Base-by-base conservation (phyloP, 2,329 filamentous ascomycete genomes). In the Pseudogymnoascus sp. region DNA sequence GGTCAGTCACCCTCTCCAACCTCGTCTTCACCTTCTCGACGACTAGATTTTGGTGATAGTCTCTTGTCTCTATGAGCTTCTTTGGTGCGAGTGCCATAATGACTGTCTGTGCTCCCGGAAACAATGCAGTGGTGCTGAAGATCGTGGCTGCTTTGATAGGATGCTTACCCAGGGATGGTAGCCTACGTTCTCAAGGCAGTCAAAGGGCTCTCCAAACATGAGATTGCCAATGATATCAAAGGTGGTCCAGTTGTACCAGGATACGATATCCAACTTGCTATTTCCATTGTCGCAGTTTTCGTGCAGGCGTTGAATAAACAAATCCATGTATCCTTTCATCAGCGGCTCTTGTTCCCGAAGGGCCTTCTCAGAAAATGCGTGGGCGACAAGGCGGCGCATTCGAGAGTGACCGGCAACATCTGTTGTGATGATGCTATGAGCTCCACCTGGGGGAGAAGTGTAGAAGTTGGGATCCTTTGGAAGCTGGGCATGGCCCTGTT, bases 181-280 rank as follows among this genome's bases (percentile, higher is more conserved):
- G 8, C 60, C 72, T 16, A 61, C 71, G 63, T 65, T 71, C 63
- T 74, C 61, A 43, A 75, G 67, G 61, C 71, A 71, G 41, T 71
- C 62, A 62, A 75, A 75, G 1, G 68, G 64, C 25, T 73, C 70
- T 0, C 75, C 74, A 63, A 74, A 76, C 5, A 69, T 68, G 1
- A 77, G 67, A 45, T 77, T 73, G 1, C 72, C 72, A 54, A 76
- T 71, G 23, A 77, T 69, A 60, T 77, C 75, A 65, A 79, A 78
- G 0, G 76, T 76, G 0, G 71, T 71, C 65, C 76, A 72, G 68
- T 76, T 64, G 36, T 37, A 66, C 43, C 51, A 66, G 28, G 43
- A 45, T 3, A 62, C 63, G 10, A 66, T 54, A 41, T 66, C 63
- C 16, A 34, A 31, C 8, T 28, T 28, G 10, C 14, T 7, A 25